A percentile compares a stretch with the other conserved stretches of the same genome.
phyloP scores from a whole-genome alignment of 805 yeast species.

The Ogataea kodamae region DNA sequence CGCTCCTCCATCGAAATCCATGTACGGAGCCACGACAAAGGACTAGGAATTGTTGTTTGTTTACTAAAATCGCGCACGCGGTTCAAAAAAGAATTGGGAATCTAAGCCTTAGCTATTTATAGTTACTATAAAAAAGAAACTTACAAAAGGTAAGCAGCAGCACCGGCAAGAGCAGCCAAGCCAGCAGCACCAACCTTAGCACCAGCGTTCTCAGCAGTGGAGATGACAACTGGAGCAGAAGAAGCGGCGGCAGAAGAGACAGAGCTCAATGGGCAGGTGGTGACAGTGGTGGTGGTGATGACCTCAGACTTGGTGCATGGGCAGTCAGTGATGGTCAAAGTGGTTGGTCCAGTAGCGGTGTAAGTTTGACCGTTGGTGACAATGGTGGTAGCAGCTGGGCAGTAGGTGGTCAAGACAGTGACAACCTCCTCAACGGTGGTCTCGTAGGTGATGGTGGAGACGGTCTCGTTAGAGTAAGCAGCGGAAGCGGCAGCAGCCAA shows the following conservation, averaged over 20 bases:
- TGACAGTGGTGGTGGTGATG: constrained; percentile 25
- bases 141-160: constrained; percentile 39
- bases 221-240: constrained; percentile 18
- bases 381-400: constrained; percentile 70
- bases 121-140: constrained; percentile 7
- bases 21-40: too few relatives aligned
- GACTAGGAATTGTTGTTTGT: too few relatives aligned
- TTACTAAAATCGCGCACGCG: too few relatives aligned
- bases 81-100: too few relatives aligned
- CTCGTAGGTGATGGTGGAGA: constrained; percentile 45
- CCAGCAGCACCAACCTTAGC: constrained; percentile 39
- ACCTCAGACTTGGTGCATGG: constrained; percentile 61
- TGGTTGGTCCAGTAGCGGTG: constrained; percentile 76
- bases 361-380: constrained; percentile 64
- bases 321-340: constrained; percentile 81
- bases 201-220: constrained; percentile 32
- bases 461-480: constrained; percentile 43
- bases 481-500: constrained; percentile 42
- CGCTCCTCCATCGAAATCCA: constrained; percentile 2
- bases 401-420: constrained; percentile 75
- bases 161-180: constrained; percentile 37
- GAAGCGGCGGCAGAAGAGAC: constrained; percentile 16
- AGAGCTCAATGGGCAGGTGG: constrained; percentile 20
- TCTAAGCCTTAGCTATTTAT: too few relatives aligned
- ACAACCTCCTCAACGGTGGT: constrained; percentile 51